Evolutionary conservation across 192 early-diverging fungal species (phyloP), one percentile per base, ranked within the genome.

Genomic region (Backusella parvicylindrica): DNA sequence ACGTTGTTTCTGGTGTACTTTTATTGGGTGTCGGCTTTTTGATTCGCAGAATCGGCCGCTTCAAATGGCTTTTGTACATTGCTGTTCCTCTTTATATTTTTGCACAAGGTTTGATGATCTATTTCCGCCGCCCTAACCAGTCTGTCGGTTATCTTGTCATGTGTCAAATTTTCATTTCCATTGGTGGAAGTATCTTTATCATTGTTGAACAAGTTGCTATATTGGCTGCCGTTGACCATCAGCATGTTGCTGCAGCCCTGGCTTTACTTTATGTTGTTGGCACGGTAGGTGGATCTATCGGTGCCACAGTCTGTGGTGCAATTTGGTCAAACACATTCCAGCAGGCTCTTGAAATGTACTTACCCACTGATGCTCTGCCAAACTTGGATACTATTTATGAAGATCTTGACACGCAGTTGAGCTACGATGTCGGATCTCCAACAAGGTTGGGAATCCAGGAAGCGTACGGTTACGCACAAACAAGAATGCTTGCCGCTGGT

Each of bases 181-280:
- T 68, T 68, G 67, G 67, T 40, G 67, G 67, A 35, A 68, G 67
- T 40, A 68, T 68, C 38, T 68, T 68, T 30, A 68, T 68, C 28
- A 37, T 68, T 6, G 31, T 31, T 13, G 67, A 68, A 40, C 67
- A 68, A 31, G 38, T 68, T 40, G 67, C 67, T 2, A 68, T 68
- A 36, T 68, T 68, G 32, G 67, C 67, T 32, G 67, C 67, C 16
- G 67, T 68, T 11, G 67, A 68, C 3, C 67, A 68, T 40, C 67
- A 68, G 37, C 13, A 68, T 40, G 28, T 68, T 11, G 67, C 67
- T 40, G 67, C 67, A 38, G 30, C 67, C 11, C 67, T 68, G 3
- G 67, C 35, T 40, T 38, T 68, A 12, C 13, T 68, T 23, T 68
- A 35, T 35, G 67, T 68, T 13, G 38, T 68, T 31, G 28, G 67